These are phyloP conservation scores for Leishmania major DNA, from an alignment of 208 protist genomes.

Conservation along the genomic window DNA sequence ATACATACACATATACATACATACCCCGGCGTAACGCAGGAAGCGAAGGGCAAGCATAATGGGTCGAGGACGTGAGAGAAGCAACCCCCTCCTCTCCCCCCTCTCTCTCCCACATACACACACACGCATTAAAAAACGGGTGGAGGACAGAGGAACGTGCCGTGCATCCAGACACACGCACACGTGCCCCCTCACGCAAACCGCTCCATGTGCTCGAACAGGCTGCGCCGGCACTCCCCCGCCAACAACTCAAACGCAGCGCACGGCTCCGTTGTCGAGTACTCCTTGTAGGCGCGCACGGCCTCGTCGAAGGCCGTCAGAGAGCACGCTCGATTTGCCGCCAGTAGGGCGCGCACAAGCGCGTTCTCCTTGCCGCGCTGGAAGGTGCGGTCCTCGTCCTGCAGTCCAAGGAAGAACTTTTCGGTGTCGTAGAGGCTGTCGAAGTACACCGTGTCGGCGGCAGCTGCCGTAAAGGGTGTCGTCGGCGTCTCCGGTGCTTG, in stretches of 20 bases:
- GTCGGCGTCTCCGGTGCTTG: constrained; percentile 9
- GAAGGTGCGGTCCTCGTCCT: constrained; percentile 66
- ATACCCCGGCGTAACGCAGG: neutral
- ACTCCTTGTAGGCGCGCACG: constrained; percentile 61
- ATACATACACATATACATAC: neutral
- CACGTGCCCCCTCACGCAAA: constrained; percentile 36
- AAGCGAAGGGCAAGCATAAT: no score
- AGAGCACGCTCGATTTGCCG: constrained; percentile 59
- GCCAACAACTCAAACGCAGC: constrained; percentile 56
- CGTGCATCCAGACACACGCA: neutral
- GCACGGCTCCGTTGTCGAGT: constrained; percentile 46
- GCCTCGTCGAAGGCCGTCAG: constrained; percentile 70
- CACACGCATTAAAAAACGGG: no score
- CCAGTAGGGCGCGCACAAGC: constrained; percentile 54
- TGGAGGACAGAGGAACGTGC: no score
- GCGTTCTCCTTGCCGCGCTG: constrained; percentile 79
- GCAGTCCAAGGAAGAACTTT: constrained; percentile 64
- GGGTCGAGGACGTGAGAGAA: no score
- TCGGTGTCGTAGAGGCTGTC: constrained; percentile 68
- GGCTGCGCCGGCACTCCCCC: constrained; percentile 56
- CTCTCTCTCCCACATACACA: no score
- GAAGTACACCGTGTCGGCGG: constrained; percentile 60
- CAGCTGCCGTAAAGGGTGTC: neutral
- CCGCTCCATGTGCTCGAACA: constrained; percentile 77
- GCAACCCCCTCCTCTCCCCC: no score